A percentile compares a stretch with the other conserved stretches of the same genome.
These are phyloP conservation scores for Pleurotus platypus DNA, from an alignment of 768 basidiomycete species.

Conservation along the genomic window DNA sequence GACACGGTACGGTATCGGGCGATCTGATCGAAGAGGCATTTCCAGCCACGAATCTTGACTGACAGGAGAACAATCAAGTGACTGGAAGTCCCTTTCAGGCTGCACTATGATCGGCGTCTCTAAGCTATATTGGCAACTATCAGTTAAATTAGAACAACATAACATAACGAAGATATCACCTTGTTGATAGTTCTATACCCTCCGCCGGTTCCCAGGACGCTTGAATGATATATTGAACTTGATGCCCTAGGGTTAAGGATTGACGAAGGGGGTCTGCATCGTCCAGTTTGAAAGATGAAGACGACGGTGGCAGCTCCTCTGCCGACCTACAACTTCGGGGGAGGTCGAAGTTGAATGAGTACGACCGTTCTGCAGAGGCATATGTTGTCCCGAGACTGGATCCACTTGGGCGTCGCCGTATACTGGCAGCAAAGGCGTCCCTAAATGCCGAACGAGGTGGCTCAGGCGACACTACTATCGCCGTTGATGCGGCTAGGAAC, in stretches of 20 bases:
- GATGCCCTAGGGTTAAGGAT: slow-evolving; percentile 12
- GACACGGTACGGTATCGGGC: slow-evolving; percentile 60
- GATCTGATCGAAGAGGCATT: slow-evolving; percentile 60
- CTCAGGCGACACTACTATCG: slow-evolving; percentile 35
- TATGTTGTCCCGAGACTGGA: slow-evolving; percentile 30
- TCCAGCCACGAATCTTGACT: slow-evolving; percentile 62
- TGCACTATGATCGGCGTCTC: slow-evolving; percentile 64
- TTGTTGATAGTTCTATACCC: slow-evolving; percentile 35
- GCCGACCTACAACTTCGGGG: slow-evolving; percentile 44
- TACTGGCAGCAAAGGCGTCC: slow-evolving; percentile 29
- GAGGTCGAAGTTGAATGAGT: slow-evolving; percentile 54
- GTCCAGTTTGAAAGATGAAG: slow-evolving; percentile 25
- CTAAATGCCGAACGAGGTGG: slow-evolving; percentile 36
- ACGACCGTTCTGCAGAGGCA: slow-evolving; percentile 32
- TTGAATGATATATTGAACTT: slow-evolving; percentile 51
- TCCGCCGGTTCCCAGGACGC: slow-evolving; percentile 57
- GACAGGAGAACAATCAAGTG: slow-evolving; percentile 41
- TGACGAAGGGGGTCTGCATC: neutral
- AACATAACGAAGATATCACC: slow-evolving; percentile 27
- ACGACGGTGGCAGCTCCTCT: slow-evolving; percentile 63
- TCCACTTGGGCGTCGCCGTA: slow-evolving; percentile 41
- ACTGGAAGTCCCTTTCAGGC: slow-evolving; percentile 57
- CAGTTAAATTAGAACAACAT: slow-evolving; percentile 21
- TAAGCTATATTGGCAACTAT: slow-evolving; percentile 34
- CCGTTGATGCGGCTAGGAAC: slow-evolving; percentile 46